Percentiles rank a stretch among this genome's conserved stretches.
These are phyloP conservation scores for Hirschioporus abietinus DNA, from an alignment of 768 basidiomycete species.

Conservation along the genomic window DNA sequence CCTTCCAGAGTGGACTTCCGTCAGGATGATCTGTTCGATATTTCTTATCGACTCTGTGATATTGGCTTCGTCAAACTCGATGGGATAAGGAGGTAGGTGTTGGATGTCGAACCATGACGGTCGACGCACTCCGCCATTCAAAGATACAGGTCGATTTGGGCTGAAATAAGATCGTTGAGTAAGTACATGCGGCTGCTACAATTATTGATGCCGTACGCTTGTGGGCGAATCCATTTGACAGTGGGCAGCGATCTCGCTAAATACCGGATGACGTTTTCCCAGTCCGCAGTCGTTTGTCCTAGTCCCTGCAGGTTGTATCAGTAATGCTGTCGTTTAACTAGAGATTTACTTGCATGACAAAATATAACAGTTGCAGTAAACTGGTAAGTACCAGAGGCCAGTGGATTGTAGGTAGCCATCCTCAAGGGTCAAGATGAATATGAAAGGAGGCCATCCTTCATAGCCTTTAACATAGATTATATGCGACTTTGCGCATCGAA, in stretches of 20 bases:
- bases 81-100: slow-evolving; percentile 29
- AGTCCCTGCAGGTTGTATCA: slow-evolving; percentile 26
- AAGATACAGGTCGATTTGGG: slow-evolving; percentile 25
- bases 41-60: slow-evolving; percentile 29
- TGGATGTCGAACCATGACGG: slow-evolving; percentile 41
- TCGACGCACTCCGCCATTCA: slow-evolving; percentile 23
- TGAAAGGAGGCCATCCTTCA: not conserved
- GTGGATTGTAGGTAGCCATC: not conserved
- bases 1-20: slow-evolving; percentile 31
- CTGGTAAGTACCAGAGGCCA: not conserved
- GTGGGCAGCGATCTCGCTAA: slow-evolving; percentile 31
- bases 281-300: slow-evolving; percentile 33
- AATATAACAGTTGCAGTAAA: slow-evolving; percentile 25
- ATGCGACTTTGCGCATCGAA: not conserved
- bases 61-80: slow-evolving; percentile 31
- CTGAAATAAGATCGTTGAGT: slow-evolving; percentile 14
- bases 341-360: slow-evolving; percentile 20
- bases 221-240: slow-evolving; percentile 39
- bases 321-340: not conserved
- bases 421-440: not conserved
- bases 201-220: slow-evolving; percentile 28
- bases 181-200: not conserved
- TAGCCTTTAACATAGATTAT: not conserved
- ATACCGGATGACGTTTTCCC: slow-evolving; percentile 29
- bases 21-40: slow-evolving; percentile 33